These are phyloP conservation scores for Trametes punicea DNA, from an alignment of 768 basidiomycete species.

Conservation along the genomic window DNA sequence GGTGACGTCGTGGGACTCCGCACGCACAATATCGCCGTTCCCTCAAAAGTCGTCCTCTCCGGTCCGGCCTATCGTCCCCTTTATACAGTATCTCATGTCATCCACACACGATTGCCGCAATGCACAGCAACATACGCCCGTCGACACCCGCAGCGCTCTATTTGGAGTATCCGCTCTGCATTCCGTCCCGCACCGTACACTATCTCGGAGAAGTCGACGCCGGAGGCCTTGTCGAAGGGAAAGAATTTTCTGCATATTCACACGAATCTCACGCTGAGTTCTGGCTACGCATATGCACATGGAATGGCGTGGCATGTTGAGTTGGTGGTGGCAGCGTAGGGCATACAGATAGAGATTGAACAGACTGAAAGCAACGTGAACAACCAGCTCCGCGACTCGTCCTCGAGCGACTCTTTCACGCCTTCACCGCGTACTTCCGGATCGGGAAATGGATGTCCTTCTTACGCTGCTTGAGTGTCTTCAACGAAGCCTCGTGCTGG, in stretches of 20 bases:
- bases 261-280: conserved; percentile 1
- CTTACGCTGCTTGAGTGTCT: conserved; percentile 93
- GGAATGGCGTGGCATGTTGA: conserved; percentile 33
- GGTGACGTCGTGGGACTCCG: conserved; percentile 2
- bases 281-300: conserved; percentile 20
- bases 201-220: neutral
- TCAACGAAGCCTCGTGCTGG: conserved; percentile 78
- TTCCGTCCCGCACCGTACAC: neutral
- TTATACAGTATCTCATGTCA: too few relatives aligned
- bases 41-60: neutral
- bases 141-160: neutral
- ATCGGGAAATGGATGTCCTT: conserved; percentile 91
- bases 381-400: conserved; percentile 24
- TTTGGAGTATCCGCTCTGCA: neutral
- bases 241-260: neutral
- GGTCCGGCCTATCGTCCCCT: conserved; percentile 4
- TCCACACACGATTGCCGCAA: too few relatives aligned
- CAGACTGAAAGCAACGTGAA: conserved; percentile 25
- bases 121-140: neutral
- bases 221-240: neutral
- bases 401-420: conserved; percentile 42
- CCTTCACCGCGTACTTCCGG: conserved; percentile 95
- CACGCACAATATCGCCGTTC: too few relatives aligned
- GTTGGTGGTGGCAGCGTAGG: conserved; percentile 33
- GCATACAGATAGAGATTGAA: conserved; percentile 38